A percentile compares a stretch with the other conserved stretches of the same genome.
These are phyloP conservation scores for Dendrobium huoshanense DNA, from an alignment of 106 monocot species.

Conservation along the genomic window DNA sequence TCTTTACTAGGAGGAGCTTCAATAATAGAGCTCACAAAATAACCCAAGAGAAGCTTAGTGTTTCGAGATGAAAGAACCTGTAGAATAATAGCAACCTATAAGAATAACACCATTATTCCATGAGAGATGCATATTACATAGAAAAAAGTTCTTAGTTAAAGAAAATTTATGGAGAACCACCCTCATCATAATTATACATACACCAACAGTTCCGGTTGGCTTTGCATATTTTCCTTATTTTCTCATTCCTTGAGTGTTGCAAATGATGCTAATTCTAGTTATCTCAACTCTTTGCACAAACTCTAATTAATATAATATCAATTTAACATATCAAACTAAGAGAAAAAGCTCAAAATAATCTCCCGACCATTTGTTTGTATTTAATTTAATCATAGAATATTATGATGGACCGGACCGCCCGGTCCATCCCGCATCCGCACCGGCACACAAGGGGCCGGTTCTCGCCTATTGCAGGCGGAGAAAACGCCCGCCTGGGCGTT, in stretches of 20 bases:
- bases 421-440: no score
- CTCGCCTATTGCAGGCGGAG: no score
- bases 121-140: background rate
- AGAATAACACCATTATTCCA: background rate
- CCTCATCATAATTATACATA: background rate
- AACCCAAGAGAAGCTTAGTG: constrained; percentile 71
- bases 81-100: background rate
- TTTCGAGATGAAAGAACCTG: constrained; percentile 86
- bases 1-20: constrained; percentile 27
- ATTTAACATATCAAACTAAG: background rate
- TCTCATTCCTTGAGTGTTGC: background rate
- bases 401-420: no score
- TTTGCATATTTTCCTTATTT: background rate
- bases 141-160: background rate
- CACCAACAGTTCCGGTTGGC: background rate
- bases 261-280: background rate
- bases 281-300: background rate
- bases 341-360: no score
- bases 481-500: no score
- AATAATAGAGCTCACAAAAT: constrained; percentile 67
- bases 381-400: no score
- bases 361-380: no score
- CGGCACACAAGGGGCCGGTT: no score
- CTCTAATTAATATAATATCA: background rate
- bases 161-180: background rate